A percentile compares a stretch with the other conserved stretches of the same genome.
Conservation (phyloP, 2,329 filamentous ascomycete genomes). For the Botrytis paeoniae region DNA sequence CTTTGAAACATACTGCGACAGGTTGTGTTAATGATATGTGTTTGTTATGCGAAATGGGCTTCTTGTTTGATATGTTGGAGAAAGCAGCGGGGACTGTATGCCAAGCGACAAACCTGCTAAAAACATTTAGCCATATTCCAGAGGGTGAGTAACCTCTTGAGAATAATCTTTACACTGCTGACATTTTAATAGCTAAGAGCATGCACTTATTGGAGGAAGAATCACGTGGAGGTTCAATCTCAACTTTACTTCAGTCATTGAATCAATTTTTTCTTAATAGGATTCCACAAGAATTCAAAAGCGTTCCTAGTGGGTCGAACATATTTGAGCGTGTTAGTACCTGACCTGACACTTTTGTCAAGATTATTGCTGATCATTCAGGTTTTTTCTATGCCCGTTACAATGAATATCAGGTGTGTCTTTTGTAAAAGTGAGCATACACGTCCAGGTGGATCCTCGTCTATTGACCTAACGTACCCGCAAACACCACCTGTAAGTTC, state of each 20-base stretch:
- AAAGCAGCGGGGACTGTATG: constrained; percentile 93
- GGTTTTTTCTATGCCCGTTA: constrained; percentile 66
- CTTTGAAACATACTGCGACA: constrained; percentile 83
- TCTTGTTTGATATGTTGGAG: constrained; percentile 95
- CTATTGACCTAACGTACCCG: constrained; percentile 85
- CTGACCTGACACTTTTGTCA: neutral
- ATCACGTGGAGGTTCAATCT: constrained; percentile 66
- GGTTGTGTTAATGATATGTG: constrained; percentile 80
- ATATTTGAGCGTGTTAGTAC: constrained; percentile 64
- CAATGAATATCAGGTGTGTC: constrained; percentile 75
- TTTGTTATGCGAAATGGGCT: constrained; percentile 89
- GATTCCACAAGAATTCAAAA: constrained; percentile 72
- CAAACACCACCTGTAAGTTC: constrained; percentile 35
- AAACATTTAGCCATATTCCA: constrained; percentile 79
- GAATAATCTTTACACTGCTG: constrained; percentile 22
- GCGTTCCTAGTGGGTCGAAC: constrained; percentile 58
- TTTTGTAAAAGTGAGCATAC: constrained; percentile 85
- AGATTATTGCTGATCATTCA: constrained; percentile 36
- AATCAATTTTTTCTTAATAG: constrained; percentile 83
- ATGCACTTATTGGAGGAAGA: constrained; percentile 85
- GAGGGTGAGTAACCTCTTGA: constrained; percentile 52
- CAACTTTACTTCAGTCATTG: constrained; percentile 79
- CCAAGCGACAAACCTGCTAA: constrained; percentile 91
- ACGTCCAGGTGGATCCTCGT: constrained; percentile 72
- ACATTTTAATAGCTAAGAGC: constrained; percentile 55